phyloP scores from a whole-genome alignment of 2,329 filamentous ascomycete species.

The Colletotrichum sp. region DNA sequence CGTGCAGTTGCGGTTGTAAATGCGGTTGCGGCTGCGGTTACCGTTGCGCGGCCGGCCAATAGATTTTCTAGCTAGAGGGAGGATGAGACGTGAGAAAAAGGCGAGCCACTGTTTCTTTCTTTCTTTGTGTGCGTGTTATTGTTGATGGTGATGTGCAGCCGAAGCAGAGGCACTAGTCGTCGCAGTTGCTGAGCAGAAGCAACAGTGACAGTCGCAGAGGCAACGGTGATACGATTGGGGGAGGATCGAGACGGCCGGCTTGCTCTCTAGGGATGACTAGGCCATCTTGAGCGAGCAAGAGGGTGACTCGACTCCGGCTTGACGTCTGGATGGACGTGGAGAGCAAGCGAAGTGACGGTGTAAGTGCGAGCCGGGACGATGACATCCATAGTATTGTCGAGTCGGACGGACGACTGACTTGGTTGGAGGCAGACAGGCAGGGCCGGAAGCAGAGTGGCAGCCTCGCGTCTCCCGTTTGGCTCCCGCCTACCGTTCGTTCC shows the following conservation, averaged over 20 bases:
- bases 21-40: slow-evolving; percentile 7
- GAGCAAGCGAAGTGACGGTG: slow-evolving; percentile 8
- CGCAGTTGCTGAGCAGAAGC: background rate
- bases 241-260: background rate
- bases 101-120: background rate
- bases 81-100: background rate
- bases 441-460: background rate
- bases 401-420: background rate
- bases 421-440: background rate
- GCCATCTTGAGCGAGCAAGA: background rate
- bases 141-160: background rate
- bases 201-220: background rate
- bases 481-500: background rate
- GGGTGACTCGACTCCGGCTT: background rate
- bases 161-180: background rate
- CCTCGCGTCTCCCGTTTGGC: background rate
- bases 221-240: background rate
- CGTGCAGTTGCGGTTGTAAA: background rate
- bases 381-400: background rate
- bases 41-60: slow-evolving; percentile 7
- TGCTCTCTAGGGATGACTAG: background rate
- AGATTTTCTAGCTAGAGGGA: background rate
- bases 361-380: background rate
- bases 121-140: slow-evolving; percentile 11
- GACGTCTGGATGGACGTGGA: background rate